These are phyloP conservation scores for Acacia melanoxylon DNA, from an alignment of 306 rosid genomes.

Conservation along the genomic window DNA sequence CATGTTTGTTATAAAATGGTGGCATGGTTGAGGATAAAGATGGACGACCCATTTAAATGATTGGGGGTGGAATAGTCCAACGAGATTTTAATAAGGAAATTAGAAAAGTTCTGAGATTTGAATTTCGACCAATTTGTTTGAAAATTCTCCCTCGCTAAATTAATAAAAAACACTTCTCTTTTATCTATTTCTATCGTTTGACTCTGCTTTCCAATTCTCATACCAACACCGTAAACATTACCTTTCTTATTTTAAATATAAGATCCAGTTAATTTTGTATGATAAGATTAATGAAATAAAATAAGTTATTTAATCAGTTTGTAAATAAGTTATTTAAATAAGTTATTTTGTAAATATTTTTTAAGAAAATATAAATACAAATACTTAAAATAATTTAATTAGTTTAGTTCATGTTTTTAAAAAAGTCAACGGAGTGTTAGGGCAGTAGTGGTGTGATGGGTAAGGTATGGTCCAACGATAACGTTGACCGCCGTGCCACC, in stretches of 20 bases:
- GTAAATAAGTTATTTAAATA: too few relatives aligned
- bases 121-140: background rate
- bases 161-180: background rate
- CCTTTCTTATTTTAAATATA: too few relatives aligned
- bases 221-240: too few relatives aligned
- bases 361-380: too few relatives aligned
- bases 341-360: too few relatives aligned
- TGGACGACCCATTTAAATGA: background rate
- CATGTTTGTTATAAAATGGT: background rate
- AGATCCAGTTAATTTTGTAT: too few relatives aligned
- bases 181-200: background rate
- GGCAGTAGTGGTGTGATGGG: too few relatives aligned
- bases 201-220: background rate
- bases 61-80: background rate
- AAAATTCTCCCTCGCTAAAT: background rate
- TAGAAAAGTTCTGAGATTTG: background rate
- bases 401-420: too few relatives aligned
- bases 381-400: too few relatives aligned
- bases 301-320: too few relatives aligned
- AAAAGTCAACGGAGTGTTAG: too few relatives aligned
- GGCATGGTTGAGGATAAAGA: background rate
- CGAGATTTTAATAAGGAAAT: background rate
- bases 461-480: background rate
- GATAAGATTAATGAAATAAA: fast-evolving
- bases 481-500: background rate